Conservation (phyloP, 179 eudicot species). For the Beta lomatogona region DNA sequence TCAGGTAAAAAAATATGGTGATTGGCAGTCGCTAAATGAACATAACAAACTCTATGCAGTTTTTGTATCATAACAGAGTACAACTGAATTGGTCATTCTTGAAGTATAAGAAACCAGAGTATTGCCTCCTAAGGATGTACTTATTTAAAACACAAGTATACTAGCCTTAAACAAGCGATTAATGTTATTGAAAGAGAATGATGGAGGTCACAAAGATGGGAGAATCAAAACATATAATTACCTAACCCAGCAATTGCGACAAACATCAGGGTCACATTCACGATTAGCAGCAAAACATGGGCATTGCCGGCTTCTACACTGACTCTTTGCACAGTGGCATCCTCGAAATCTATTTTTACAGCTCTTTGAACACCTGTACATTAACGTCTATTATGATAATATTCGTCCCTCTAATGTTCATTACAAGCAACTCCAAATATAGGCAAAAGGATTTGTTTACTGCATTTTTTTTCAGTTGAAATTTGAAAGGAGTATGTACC, state of each 20-base stretch:
- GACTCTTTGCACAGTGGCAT: conserved; percentile 99
- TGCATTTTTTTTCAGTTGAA: conserved; percentile 7
- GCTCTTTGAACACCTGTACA: conserved; percentile 82
- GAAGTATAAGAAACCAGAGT: neutral
- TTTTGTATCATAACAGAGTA: neutral
- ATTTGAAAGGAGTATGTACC: conserved; percentile 26
- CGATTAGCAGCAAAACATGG: conserved; percentile 98
- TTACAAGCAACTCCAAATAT: neutral
- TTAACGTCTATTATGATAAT: neutral
- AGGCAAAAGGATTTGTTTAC: neutral
- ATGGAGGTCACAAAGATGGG: neutral
- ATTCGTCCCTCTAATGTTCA: neutral
- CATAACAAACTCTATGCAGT: neutral
- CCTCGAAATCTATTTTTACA: conserved; percentile 95
- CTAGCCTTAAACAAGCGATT: neutral
- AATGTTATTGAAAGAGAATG: neutral
- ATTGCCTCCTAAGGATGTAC: neutral
- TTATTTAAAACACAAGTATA: neutral
- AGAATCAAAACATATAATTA: conserved; percentile 30
- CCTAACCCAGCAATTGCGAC: conserved; percentile 99
- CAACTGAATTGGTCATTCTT: neutral
- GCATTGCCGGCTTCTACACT: conserved; percentile 97
- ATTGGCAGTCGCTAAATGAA: neutral
- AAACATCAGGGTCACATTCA: conserved; percentile 99
- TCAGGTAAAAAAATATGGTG: neutral